Percentiles rank a stretch among this genome's conserved stretches.
phyloP scores from a whole-genome alignment of 225 moss, liverwort and hornwort species.

The Rhytidiadelphus loreus region DNA sequence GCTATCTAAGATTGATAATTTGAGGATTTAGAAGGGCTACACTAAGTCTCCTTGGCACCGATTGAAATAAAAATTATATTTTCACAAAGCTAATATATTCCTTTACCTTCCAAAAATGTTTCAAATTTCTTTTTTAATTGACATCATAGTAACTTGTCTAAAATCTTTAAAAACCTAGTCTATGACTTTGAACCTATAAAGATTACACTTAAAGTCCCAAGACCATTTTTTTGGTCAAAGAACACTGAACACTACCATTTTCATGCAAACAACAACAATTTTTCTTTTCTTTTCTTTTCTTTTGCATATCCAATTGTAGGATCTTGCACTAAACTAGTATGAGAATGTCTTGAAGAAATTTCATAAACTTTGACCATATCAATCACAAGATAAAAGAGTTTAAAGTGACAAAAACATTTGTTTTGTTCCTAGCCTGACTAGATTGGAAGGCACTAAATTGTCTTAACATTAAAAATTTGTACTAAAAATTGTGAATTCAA shows the following conservation, averaged over 20 bases:
- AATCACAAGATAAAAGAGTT: not conserved
- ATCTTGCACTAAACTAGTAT: not conserved
- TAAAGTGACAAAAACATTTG: not conserved
- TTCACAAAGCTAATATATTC: not conserved
- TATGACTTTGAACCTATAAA: not conserved
- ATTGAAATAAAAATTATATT: not conserved
- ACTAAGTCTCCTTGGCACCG: fast-evolving
- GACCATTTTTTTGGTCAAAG: no score
- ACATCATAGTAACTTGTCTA: not conserved
- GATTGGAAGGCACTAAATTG: no score
- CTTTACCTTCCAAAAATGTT: not conserved
- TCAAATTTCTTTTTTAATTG: not conserved
- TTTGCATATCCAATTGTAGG: not conserved
- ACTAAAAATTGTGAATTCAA: no score
- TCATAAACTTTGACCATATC: not conserved
- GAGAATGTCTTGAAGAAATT: not conserved
- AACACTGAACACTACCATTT: no score
- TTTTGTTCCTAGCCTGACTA: not conserved
- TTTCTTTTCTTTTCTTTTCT: no score
- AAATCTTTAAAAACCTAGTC: fast-evolving
- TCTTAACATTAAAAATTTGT: no score
- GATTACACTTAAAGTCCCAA: fast-evolving
- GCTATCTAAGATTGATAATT: not conserved
- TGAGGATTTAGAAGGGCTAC: fast-evolving
- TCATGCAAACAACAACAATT: not conserved